Evolutionary conservation across 169 alveolate genomes (phyloP).

Genomic region (Plasmodium knowlesi): DNA sequence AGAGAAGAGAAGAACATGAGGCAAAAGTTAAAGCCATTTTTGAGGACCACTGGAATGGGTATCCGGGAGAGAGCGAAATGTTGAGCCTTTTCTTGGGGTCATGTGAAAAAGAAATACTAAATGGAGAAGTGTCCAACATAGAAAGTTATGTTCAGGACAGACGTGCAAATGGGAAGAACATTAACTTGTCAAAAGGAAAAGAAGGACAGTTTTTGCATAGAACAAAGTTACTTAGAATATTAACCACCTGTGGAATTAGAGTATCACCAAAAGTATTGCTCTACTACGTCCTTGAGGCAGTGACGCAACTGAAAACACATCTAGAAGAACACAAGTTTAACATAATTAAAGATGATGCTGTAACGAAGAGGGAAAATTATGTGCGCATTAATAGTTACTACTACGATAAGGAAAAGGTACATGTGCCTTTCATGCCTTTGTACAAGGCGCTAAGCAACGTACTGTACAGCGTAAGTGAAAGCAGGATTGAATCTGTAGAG

Average conservation of each 20-base stretch:
- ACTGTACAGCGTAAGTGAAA: conserved; percentile 29
- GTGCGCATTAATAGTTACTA: conserved; percentile 10
- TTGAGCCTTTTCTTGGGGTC: background rate
- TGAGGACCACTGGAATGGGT: background rate
- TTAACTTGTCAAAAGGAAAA: background rate
- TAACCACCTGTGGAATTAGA: conserved; percentile 32
- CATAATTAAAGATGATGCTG: conserved; percentile 26
- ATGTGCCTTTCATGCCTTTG: background rate
- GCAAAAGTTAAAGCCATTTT: background rate
- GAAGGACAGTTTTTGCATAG: background rate
- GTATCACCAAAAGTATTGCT: background rate
- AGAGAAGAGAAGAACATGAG: conserved; percentile 44
- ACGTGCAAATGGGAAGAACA: background rate
- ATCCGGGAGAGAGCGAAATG: background rate
- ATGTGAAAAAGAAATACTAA: conserved; percentile 1
- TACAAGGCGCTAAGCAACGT: conserved; percentile 5
- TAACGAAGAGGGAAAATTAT: conserved; percentile 8
- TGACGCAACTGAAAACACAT: background rate
- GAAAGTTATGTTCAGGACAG: conserved; percentile 5
- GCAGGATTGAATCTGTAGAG: background rate
- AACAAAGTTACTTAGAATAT: conserved; percentile 10
- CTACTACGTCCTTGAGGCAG: background rate
- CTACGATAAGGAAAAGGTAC: conserved; percentile 13
- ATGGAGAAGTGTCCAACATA: background rate
- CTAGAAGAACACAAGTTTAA: background rate